Conservation (phyloP, 768 basidiomycete species). For the Lactarius trivialis region DNA sequence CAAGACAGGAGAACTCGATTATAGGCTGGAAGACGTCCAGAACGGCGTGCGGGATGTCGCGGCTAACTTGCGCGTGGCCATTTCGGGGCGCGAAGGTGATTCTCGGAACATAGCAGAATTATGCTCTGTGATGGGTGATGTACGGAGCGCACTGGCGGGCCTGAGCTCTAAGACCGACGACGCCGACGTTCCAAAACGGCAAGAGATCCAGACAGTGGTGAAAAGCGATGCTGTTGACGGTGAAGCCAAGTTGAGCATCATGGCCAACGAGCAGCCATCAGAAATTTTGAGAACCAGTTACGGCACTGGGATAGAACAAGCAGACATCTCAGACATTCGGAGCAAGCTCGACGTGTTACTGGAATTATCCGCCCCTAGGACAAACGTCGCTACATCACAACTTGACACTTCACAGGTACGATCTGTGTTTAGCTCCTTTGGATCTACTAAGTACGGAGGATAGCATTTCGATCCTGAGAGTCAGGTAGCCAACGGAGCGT, state of each 20-base stretch:
- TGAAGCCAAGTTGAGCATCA: background rate
- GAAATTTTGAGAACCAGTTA: slow-evolving; percentile 19
- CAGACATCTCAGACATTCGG: slow-evolving; percentile 30
- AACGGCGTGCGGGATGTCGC: slow-evolving; percentile 11
- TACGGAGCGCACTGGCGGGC: slow-evolving; percentile 1
- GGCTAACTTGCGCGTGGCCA: slow-evolving; percentile 9
- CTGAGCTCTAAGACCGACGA: background rate
- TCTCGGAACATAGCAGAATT: slow-evolving; percentile 21
- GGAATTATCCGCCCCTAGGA: slow-evolving; percentile 22
- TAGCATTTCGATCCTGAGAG: background rate
- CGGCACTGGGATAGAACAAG: slow-evolving; percentile 5
- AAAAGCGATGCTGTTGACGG: slow-evolving; percentile 28
- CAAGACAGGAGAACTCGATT: slow-evolving; percentile 13
- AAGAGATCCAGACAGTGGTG: slow-evolving; percentile 37
- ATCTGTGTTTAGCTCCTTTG: background rate
- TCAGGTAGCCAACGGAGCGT: background rate
- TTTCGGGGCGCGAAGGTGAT: slow-evolving; percentile 16
- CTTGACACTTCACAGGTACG: background rate
- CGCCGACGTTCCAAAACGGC: slow-evolving; percentile 12
- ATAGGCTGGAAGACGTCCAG: slow-evolving; percentile 14
- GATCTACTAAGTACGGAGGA: background rate
- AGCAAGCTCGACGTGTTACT: slow-evolving; percentile 36
- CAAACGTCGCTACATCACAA: background rate
- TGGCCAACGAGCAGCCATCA: slow-evolving; percentile 23
- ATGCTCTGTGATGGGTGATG: slow-evolving; percentile 7